Evolutionary conservation across 306 rosid genomes (phyloP), one percentile per base, ranked within the genome.

Genomic region (Urtica urens): DNA sequence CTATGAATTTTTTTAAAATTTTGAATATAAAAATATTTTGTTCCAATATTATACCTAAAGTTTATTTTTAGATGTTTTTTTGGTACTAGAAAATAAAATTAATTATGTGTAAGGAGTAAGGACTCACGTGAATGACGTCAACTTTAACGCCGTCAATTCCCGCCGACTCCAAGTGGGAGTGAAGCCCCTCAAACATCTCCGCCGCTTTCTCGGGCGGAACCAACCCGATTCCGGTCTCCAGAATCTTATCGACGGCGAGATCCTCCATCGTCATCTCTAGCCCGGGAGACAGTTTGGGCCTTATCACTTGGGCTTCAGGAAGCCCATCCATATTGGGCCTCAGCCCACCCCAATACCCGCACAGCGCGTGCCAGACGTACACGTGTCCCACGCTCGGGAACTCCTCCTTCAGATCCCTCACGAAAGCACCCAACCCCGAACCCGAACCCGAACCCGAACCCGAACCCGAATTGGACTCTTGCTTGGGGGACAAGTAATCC

Each of bases 111-210:
- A n/a, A n/a, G n/a, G n/a, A n/a, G n/a, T n/a, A 7, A 15, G 14
- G 6, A 79, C 92, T 79, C 75, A 84, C 97, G 23, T 84, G 95
- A 42, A 90, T 90, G 35, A 90, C 97, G 55, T 90, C 97, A 19
- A 90, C 86, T 37, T 90, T 90, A 65, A 90, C 92, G 3, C 97
- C 97, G 34, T 90, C 97, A 19, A 90, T 78, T 6, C 97, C 97
- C 0, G 74, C 75, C 0, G 65, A 35, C 3, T 81, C 76, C 76
- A 90, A 51, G 52, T 72, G 84, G 1, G 84, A 55, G 58, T 90
- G 97, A 55, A 90, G 71, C 2, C 97, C 92, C 46, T 90, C 84
- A 9, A 70, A 90, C 97, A 90, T 68, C 43, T 74, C 60, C 34
- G 55, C 74, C 0, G 68, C 97, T 9, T 43, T 6, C 9, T 90